A percentile compares a stretch with the other conserved stretches of the same genome.
Evolutionary conservation across 768 basidiomycete species (phyloP).

Genomic region (Auriscalpium microsporum): DNA sequence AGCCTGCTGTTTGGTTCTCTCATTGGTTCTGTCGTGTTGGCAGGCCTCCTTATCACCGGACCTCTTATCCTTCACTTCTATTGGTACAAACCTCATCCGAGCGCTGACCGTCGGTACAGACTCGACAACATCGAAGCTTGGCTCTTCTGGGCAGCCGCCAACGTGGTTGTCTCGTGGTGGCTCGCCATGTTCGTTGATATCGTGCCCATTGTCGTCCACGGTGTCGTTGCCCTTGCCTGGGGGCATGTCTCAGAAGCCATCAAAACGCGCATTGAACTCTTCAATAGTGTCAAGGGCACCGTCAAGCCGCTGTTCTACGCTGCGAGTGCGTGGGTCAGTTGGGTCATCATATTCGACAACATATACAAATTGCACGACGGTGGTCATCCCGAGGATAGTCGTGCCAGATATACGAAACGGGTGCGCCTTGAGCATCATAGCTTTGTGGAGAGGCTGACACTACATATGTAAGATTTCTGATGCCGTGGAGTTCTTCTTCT

Average conservation of each 20-base stretch:
- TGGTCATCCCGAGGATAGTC: constrained; percentile 32
- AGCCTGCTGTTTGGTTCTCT: constrained; percentile 59
- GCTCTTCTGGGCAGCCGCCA: constrained; percentile 77
- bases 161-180: constrained; percentile 71
- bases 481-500: constrained; percentile 68
- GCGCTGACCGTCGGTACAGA: constrained; percentile 48
- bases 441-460: neutral
- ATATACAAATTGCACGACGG: constrained; percentile 52
- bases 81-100: constrained; percentile 58
- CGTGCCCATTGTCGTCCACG: constrained; percentile 45
- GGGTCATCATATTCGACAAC: constrained; percentile 63
- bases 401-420: constrained; percentile 51
- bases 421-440: constrained; percentile 26
- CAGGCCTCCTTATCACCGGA: constrained; percentile 51
- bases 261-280: constrained; percentile 61
- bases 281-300: constrained; percentile 59
- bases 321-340: constrained; percentile 60
- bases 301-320: constrained; percentile 69
- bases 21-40: constrained; percentile 61
- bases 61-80: constrained; percentile 59
- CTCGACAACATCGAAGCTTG: constrained; percentile 64
- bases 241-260: constrained; percentile 66
- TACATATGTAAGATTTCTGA: constrained; percentile 37
- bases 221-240: constrained; percentile 53
- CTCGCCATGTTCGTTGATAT: constrained; percentile 67